These are phyloP conservation scores for Brettanomyces bruxellensis DNA, from an alignment of 805 yeast genomes.

Conservation along the genomic window DNA sequence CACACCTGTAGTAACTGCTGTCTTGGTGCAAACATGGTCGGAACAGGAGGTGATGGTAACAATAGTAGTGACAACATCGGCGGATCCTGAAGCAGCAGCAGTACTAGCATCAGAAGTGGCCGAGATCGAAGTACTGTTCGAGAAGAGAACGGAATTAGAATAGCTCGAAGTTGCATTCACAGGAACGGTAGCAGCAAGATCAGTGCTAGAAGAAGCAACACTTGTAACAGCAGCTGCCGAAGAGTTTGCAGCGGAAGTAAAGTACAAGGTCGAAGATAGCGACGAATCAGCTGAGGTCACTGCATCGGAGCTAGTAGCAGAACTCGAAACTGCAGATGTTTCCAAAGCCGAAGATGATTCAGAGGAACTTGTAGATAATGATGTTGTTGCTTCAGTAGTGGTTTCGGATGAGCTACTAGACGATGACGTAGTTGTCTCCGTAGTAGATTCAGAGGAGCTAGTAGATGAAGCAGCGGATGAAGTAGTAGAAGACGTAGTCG, in stretches of 20 bases:
- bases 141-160: conserved; percentile 7
- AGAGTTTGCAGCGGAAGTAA: neutral
- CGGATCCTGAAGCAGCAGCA: too few species aligned
- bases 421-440: conserved; percentile 46
- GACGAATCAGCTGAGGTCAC: neutral
- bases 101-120: neutral
- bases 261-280: neutral
- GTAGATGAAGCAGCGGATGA: neutral
- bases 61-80: conserved; percentile 1
- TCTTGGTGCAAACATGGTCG: neutral
- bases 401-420: conserved; percentile 51
- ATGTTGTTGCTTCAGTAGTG: neutral
- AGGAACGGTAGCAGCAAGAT: conserved; percentile 28
- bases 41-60: conserved; percentile 1
- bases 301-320: neutral
- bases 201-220: neutral
- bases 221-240: too few species aligned
- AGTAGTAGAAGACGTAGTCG: neutral
- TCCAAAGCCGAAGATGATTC: neutral
- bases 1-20: conserved; percentile 3
- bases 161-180: conserved; percentile 22
- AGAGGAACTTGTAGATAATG: neutral
- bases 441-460: conserved; percentile 29
- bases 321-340: neutral
- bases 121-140: neutral